Evolutionary conservation across 2,329 filamentous ascomycete species (phyloP).

Genomic region (Huntiella omanensis): DNA sequence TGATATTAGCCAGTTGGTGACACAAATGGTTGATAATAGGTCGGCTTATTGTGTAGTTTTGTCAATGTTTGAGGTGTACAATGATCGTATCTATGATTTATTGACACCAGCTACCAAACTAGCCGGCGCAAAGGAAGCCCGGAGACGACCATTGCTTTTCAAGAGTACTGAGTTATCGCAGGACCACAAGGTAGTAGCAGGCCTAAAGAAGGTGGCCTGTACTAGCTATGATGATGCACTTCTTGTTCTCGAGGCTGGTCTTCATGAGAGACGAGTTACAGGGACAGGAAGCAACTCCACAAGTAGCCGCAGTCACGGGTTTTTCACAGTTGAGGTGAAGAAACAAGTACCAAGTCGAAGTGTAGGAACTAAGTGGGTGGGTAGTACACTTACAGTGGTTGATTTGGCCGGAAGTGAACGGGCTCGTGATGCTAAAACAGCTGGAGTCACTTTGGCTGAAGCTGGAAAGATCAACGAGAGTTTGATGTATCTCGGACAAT

Average conservation of each 20-base stretch:
- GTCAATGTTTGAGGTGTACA: conserved; percentile 99
- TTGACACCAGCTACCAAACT: conserved; percentile 39
- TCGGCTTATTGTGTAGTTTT: conserved; percentile 76
- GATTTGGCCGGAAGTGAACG: conserved; percentile 89
- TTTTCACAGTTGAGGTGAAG: conserved; percentile 90
- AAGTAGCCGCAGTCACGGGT: conserved; percentile 83
- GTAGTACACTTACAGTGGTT: conserved; percentile 68
- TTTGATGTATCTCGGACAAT: conserved; percentile 94
- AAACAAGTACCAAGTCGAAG: conserved; percentile 35
- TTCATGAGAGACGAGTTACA: conserved; percentile 71
- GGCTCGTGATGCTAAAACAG: conserved; percentile 82
- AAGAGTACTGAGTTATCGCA: conserved; percentile 77
- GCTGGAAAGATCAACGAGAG: conserved; percentile 98
- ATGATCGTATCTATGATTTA: conserved; percentile 91
- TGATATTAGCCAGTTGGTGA: conserved; percentile 53
- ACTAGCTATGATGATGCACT: conserved; percentile 65
- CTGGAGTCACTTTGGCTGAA: conserved; percentile 78
- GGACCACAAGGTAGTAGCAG: conserved; percentile 87
- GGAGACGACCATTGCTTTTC: conserved; percentile 71
- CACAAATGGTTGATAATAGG: conserved; percentile 38
- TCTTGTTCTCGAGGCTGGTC: conserved; percentile 72
- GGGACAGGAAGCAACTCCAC: conserved; percentile 87
- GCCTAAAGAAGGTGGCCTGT: conserved; percentile 78
- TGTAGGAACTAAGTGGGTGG: conserved; percentile 39
- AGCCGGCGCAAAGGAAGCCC: conserved; percentile 13